These are phyloP conservation scores for Fusarium compactum DNA, from an alignment of 2,329 filamentous ascomycete genomes.

Conservation along the genomic window DNA sequence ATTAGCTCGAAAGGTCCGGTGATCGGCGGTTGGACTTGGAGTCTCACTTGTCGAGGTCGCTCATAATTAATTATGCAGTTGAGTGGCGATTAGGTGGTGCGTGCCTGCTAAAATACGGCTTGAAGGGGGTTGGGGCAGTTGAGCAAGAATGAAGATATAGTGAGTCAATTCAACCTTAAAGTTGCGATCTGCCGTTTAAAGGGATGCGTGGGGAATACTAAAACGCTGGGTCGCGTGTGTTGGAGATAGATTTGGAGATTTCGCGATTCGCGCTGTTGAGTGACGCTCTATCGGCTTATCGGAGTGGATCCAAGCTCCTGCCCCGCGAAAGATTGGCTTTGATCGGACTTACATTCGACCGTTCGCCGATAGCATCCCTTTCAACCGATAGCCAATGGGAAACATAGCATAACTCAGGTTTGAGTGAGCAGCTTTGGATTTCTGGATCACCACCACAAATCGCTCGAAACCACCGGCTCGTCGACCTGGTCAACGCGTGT, in stretches of 20 bases:
- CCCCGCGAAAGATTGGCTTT: conserved; percentile 19
- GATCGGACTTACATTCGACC: conserved; percentile 35
- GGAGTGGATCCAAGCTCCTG: conserved; percentile 11
- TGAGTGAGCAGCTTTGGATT: conserved; percentile 41
- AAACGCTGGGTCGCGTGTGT: conserved; percentile 20
- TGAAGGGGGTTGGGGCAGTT: conserved; percentile 10
- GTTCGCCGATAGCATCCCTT: conserved; percentile 14
- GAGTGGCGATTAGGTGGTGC: conserved; percentile 39
- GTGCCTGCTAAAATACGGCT: conserved; percentile 32
- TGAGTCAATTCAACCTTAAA: not conserved
- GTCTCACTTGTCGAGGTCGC: conserved; percentile 88
- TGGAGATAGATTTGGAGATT: conserved; percentile 35
- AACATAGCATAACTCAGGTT: conserved; percentile 36
- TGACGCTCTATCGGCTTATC: conserved; percentile 23
- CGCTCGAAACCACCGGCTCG: conserved; percentile 45
- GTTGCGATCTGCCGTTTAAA: not conserved
- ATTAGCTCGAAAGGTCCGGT: conserved; percentile 26
- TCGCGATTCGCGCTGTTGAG: conserved; percentile 30
- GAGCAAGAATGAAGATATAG: conserved; percentile 46
- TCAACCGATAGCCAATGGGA: conserved; percentile 41
- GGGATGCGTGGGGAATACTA: conserved; percentile 2
- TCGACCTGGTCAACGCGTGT: conserved; percentile 38
- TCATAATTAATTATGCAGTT: conserved; percentile 70
- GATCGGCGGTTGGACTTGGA: conserved; percentile 9
- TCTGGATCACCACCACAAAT: conserved; percentile 45